A percentile compares a stretch with the other conserved stretches of the same genome.
Conservation (phyloP, 2,329 filamentous ascomycete genomes). For the Ophiostoma populinum region DNA sequence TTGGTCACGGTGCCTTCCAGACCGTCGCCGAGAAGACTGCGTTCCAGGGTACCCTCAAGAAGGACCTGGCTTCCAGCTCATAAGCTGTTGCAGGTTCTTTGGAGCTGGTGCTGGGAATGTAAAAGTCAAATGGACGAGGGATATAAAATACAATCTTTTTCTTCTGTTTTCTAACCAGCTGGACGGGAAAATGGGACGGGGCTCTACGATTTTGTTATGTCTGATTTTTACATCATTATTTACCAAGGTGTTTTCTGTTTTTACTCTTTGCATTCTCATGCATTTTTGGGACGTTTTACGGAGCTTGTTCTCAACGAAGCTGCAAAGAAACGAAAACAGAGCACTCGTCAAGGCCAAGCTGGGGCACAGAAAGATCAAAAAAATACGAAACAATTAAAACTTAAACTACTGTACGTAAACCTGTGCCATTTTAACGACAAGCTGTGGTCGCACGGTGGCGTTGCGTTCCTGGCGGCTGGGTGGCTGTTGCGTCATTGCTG, state of each 20-base stretch:
- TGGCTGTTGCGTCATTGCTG: slow-evolving; percentile 7
- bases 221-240: slow-evolving; percentile 5
- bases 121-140: slow-evolving; percentile 1
- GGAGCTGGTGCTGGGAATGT: slow-evolving; percentile 2
- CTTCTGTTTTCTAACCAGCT: slow-evolving; percentile 21
- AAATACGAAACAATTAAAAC: no score
- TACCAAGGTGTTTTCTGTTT: slow-evolving; percentile 1
- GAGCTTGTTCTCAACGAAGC: no score
- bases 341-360: no score
- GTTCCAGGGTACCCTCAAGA: slow-evolving; percentile 98
- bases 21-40: slow-evolving; percentile 95
- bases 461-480: no score
- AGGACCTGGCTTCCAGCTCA: slow-evolving; percentile 49
- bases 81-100: slow-evolving; percentile 16
- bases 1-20: slow-evolving; percentile 99
- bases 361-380: no score
- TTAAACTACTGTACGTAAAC: no score
- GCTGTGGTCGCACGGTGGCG: no score
- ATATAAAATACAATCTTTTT: slow-evolving; percentile 4
- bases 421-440: no score
- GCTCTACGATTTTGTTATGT: slow-evolving; percentile 5
- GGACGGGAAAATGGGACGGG: slow-evolving; percentile 5
- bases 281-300: background rate
- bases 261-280: slow-evolving; percentile 4
- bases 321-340: no score